Evolutionary conservation across 2,329 filamentous ascomycete genomes (phyloP), one percentile per base, ranked within the genome.

Genomic region (Ceratocystis harringtonii): DNA sequence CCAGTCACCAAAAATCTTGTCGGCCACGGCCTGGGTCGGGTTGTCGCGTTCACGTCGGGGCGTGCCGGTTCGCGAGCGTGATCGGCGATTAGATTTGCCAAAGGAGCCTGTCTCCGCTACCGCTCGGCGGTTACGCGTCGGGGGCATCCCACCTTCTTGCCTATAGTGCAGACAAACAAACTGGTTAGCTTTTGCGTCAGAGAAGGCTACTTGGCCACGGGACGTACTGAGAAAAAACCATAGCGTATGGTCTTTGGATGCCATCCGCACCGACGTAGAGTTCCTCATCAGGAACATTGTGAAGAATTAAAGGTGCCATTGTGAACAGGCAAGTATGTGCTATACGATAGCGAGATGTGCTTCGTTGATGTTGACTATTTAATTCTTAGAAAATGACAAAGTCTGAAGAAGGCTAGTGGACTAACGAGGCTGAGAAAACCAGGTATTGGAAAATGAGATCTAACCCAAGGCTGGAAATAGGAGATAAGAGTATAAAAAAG

Each of bases 201-300:
- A 19, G 43, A 25, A 28, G 41, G 3, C 36, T 41, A 41, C 36
- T 4, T 41, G 36, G 12, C 36, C 36, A 41, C 12, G 3, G 36
- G 36, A 41, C 80, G 67, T 79, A 86, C 83, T 84, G 81, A 71
- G 82, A 80, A 71, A 84, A 85, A 45, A 85, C 78, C 79, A 87
- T 84, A 68, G 84, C 84, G 72, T 86, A 87, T 1, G 84, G 84
- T 68, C 84, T 77, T 73, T 82, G 81, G 69, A 86, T 72, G 68
- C 84, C 84, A 74, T 87, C 84, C 64, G 85, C 82, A 66, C 84
- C 84, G 5, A 83, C 75, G 72, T 86, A 87, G 62, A 84, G 81
- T 72, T 87, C 84, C 62, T 87, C 84, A 69, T 87, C 84, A 66
- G 84, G 84, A 69, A 87, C 84, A 72, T 86, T 86, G 72, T 87